Conservation (phyloP, 116 monocot species). For the Dioscorea cayenensis region DNA sequence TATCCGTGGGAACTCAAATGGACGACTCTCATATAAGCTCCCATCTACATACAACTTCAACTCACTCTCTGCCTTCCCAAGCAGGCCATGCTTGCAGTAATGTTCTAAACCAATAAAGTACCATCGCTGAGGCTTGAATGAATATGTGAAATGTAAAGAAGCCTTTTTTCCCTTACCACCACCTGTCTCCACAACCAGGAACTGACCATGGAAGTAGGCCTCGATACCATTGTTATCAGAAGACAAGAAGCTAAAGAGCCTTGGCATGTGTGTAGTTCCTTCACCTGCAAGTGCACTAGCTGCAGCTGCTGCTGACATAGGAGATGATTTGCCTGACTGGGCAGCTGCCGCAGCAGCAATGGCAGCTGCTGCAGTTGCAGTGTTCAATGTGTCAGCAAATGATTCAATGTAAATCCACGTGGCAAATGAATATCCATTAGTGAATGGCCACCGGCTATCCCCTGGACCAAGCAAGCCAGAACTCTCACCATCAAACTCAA, state of each 20-base stretch:
- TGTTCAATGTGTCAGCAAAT: constrained; percentile 69
- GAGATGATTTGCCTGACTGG: constrained; percentile 55
- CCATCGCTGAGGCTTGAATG: constrained; percentile 89
- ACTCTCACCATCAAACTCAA: constrained; percentile 95
- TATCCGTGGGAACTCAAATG: constrained; percentile 80
- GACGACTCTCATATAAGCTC: constrained; percentile 67
- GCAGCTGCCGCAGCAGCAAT: constrained; percentile 75
- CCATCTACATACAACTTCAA: constrained; percentile 89
- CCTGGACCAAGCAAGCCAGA: constrained; percentile 85
- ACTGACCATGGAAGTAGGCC: constrained; percentile 96
- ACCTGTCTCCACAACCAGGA: constrained; percentile 81
- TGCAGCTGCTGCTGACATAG: constrained; percentile 76
- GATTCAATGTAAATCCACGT: constrained; percentile 96
- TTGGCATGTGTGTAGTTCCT: constrained; percentile 82
- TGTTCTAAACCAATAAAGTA: constrained; percentile 95
- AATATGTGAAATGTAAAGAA: constrained; percentile 75
- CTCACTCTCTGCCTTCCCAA: constrained; percentile 90
- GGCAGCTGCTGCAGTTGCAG: constrained; percentile 75
- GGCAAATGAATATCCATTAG: constrained; percentile 84
- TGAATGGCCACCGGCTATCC: constrained; percentile 88
- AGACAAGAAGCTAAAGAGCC: constrained; percentile 88
- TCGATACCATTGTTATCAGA: constrained; percentile 82
- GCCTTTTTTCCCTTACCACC: constrained; percentile 77
- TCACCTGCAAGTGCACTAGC: constrained; percentile 87
- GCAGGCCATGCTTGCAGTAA: constrained; percentile 67